phyloP scores from a whole-genome alignment of 1,139 yeast genomes.

The Lodderomyces parapsilosis region DNA sequence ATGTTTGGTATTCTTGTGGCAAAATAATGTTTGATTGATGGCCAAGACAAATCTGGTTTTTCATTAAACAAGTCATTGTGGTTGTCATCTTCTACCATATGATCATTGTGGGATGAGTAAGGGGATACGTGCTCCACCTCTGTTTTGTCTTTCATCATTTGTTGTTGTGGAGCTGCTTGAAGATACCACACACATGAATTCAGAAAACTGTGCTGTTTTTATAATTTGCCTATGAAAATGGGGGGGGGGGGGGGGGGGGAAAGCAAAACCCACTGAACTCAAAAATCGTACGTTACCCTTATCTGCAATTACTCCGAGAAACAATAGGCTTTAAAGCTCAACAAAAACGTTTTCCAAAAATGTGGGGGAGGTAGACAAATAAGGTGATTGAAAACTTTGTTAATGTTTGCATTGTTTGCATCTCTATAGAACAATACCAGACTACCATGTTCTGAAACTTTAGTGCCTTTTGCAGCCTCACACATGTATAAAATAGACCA shows the following conservation, averaged over 20 bases:
- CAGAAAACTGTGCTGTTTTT: too few species aligned
- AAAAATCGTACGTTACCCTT: background rate
- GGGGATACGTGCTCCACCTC: conserved; percentile 9
- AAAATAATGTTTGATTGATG: conserved; percentile 24
- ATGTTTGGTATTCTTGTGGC: conserved; percentile 26
- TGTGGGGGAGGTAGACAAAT: background rate
- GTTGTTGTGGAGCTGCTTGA: too few species aligned
- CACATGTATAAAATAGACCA: background rate
- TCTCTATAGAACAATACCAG: background rate
- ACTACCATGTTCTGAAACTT: background rate
- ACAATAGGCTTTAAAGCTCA: background rate
- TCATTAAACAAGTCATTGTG: conserved; percentile 19
- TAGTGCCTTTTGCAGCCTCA: background rate
- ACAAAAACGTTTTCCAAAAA: background rate
- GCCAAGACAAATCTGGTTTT: conserved; percentile 25
- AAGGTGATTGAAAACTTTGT: background rate
- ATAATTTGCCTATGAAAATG: conserved; percentile 13
- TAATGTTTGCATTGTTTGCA: background rate
- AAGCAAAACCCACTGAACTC: background rate
- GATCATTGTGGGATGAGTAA: background rate
- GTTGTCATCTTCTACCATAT: conserved; percentile 11
- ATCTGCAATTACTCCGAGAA: conserved; percentile 1
- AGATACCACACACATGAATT: background rate
- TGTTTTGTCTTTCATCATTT: conserved; percentile 11
- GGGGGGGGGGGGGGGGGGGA: conserved; percentile 14